Percentiles rank a stretch among this genome's conserved stretches.
These are phyloP conservation scores for Ophiostoma sp. DNA, from an alignment of 2,329 filamentous ascomycete genomes.

Conservation along the genomic window DNA sequence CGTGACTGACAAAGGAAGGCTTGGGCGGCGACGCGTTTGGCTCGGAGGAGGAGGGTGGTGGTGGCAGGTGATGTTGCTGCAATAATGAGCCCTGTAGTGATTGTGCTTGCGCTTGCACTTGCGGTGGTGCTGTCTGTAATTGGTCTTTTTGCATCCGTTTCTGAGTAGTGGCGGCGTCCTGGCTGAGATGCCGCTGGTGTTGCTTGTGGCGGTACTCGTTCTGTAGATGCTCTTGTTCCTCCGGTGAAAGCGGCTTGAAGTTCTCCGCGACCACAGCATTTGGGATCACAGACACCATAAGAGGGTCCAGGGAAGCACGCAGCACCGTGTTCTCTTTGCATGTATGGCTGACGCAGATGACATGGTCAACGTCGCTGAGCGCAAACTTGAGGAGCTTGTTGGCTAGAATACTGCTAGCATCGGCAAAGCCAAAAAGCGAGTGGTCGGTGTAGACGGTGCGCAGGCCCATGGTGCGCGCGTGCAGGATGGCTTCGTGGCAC, in stretches of 20 bases:
- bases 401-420: conserved; percentile 89
- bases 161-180: conserved; percentile 14
- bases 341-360: conserved; percentile 96
- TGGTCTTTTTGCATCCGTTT: background rate
- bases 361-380: conserved; percentile 93
- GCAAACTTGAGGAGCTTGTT: conserved; percentile 97
- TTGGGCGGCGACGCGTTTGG: conserved; percentile 20
- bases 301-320: conserved; percentile 83
- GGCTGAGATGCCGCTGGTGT: conserved; percentile 15
- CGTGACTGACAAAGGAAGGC: conserved; percentile 33
- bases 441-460: conserved; percentile 97
- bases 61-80: background rate
- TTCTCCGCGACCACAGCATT: conserved; percentile 97
- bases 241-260: conserved; percentile 66
- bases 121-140: background rate
- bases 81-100: background rate
- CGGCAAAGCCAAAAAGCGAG: conserved; percentile 93
- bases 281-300: conserved; percentile 97
- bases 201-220: conserved; percentile 23
- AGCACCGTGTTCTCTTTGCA: conserved; percentile 98
- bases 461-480: conserved; percentile 92
- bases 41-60: conserved; percentile 13
- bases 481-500: conserved; percentile 89
- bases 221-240: conserved; percentile 33
- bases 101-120: background rate